These are phyloP conservation scores for Epithele typhae DNA, from an alignment of 768 basidiomycete genomes.

Conservation along the genomic window DNA sequence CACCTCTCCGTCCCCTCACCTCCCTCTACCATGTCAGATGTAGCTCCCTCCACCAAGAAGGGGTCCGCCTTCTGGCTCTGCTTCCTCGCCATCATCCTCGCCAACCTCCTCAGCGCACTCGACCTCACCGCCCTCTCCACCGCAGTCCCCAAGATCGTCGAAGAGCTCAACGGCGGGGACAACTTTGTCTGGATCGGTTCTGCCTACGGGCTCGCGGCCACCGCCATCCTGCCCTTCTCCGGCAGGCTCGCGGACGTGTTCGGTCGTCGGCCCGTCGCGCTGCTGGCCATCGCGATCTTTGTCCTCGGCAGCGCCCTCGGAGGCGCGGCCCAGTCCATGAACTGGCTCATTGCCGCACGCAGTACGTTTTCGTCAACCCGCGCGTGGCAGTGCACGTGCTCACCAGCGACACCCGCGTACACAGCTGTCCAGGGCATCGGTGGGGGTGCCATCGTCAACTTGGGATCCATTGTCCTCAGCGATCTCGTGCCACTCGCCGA, in stretches of 20 bases:
- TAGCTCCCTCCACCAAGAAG: too few relatives aligned
- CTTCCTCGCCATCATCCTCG: conserved; percentile 1
- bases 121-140: conserved; percentile 9
- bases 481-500: conserved; percentile 24
- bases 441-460: conserved; percentile 19
- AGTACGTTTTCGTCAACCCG: too few relatives aligned
- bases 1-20: too few relatives aligned
- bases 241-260: conserved; percentile 19
- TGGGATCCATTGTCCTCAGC: conserved; percentile 21
- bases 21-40: too few relatives aligned
- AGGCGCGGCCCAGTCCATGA: conserved; percentile 36
- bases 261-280: conserved; percentile 30
- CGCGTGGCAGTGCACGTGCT: too few relatives aligned
- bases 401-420: too few relatives aligned
- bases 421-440: conserved; percentile 29
- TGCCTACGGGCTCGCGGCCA: conserved; percentile 32
- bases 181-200: conserved; percentile 24
- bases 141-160: conserved; percentile 6
- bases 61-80: conserved; percentile 2
- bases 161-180: conserved; percentile 14
- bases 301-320: conserved; percentile 37
- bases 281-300: conserved; percentile 29
- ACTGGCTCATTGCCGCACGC: conserved; percentile 36
- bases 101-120: conserved; percentile 11
- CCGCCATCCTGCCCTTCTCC: conserved; percentile 30